A percentile compares a stretch with the other conserved stretches of the same genome.
Conservation (phyloP, 306 rosid genomes). For the Corylus avellana region DNA sequence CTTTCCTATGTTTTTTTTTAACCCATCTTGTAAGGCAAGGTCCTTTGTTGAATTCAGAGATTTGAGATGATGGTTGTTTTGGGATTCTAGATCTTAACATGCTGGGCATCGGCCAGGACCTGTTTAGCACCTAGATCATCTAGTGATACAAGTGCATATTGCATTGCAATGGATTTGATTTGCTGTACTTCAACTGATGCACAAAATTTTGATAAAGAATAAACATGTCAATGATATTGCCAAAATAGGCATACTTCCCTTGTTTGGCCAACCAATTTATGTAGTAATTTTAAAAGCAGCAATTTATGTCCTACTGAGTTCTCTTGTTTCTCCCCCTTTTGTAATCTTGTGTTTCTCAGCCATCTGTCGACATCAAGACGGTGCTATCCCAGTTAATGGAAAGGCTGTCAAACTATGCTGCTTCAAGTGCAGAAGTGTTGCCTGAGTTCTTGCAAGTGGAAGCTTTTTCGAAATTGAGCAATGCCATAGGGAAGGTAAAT, state of each 20-base stretch:
- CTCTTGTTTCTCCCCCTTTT: constrained; percentile 3
- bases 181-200: background rate
- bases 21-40: background rate
- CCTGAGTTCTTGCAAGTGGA: constrained; percentile 99
- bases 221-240: background rate
- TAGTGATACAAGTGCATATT: background rate
- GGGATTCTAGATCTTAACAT: background rate
- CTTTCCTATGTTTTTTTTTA: background rate
- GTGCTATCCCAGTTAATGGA: constrained; percentile 96
- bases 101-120: background rate
- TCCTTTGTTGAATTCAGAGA: background rate
- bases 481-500: constrained; percentile 91
- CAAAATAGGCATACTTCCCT: background rate
- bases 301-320: constrained; percentile 15
- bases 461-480: constrained; percentile 96
- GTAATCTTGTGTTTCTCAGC: constrained; percentile 43
- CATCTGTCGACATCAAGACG: constrained; percentile 93
- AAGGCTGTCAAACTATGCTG: constrained; percentile 95
- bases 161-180: background rate
- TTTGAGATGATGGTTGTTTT: background rate
- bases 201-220: background rate
- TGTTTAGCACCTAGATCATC: background rate
- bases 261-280: background rate
- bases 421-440: constrained; percentile 90
- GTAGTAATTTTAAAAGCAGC: constrained; percentile 22